Evolutionary conservation across 345 rosid species (phyloP).

Genomic region (Anacardium occidentale): DNA sequence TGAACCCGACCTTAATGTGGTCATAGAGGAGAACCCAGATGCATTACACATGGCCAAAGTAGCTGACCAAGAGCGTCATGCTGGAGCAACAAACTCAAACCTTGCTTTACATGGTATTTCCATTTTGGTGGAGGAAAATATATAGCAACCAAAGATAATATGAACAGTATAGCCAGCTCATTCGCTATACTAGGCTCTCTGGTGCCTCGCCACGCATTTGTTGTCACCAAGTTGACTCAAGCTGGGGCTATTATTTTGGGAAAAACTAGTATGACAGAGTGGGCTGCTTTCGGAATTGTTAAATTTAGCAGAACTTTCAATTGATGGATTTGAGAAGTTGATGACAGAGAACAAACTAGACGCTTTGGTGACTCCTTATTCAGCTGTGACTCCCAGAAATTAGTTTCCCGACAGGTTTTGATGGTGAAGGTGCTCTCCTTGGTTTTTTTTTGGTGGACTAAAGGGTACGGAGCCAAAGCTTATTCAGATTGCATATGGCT

Average conservation of each 20-base stretch:
- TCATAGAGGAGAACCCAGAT: conserved; percentile 74
- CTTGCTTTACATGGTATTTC: conserved; percentile 62
- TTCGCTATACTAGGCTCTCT: conserved; percentile 59
- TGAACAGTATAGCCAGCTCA: conserved; percentile 73
- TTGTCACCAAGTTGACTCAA: conserved; percentile 49
- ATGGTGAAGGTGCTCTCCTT: conserved; percentile 44
- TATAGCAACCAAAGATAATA: conserved; percentile 59
- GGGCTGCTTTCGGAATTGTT: conserved; percentile 47
- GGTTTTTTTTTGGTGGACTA: conserved; percentile 65
- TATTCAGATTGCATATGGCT: conserved; percentile 63
- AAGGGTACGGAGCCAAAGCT: conserved; percentile 65
- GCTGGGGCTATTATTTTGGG: conserved; percentile 54
- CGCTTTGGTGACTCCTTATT: conserved; percentile 45
- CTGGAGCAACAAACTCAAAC: conserved; percentile 18
- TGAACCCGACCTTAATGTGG: conserved; percentile 51
- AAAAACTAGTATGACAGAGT: conserved; percentile 54
- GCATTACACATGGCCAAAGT: conserved; percentile 51
- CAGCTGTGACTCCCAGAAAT: conserved; percentile 44
- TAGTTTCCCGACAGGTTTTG: conserved; percentile 64
- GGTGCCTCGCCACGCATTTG: conserved; percentile 61
- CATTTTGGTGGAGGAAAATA: conserved; percentile 60
- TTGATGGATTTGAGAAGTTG: conserved; percentile 53
- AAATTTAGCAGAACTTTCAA: conserved; percentile 32
- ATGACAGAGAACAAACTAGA: conserved; percentile 49
- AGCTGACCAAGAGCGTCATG: conserved; percentile 52